Evolutionary conservation across 2,329 filamentous ascomycete genomes (phyloP).

Genomic region (Claviceps citrina): DNA sequence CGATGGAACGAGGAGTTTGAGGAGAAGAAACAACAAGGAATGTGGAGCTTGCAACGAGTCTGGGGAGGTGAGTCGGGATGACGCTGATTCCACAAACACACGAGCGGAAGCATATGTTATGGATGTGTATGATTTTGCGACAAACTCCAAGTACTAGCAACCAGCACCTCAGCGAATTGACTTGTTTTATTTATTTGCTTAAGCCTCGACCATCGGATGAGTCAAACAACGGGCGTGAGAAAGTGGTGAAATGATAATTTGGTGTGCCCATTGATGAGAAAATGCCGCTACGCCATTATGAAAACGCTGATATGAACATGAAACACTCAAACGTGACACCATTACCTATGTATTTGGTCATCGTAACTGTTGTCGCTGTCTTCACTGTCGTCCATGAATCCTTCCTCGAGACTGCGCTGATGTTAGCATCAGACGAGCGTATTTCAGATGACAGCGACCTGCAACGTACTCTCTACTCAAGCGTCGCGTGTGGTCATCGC

Average conservation of each 20-base stretch:
- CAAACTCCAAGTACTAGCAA: background rate
- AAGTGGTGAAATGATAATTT: background rate
- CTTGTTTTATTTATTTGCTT: background rate
- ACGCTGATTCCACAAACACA: background rate
- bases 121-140: background rate
- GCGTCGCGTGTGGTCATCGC: constrained; percentile 38
- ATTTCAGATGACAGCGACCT: background rate
- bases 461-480: constrained; percentile 55
- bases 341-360: constrained; percentile 10
- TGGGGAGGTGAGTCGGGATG: background rate
- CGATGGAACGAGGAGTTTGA: constrained; percentile 3
- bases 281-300: background rate
- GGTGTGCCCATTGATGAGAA: background rate
- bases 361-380: constrained; percentile 28
- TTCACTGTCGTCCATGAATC: constrained; percentile 30
- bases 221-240: background rate
- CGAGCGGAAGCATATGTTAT: constrained; percentile 4
- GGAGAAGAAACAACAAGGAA: background rate
- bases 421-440: constrained; percentile 8
- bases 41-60: constrained; percentile 1
- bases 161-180: constrained; percentile 4
- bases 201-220: too few species aligned
- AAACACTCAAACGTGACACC: background rate
- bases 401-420: constrained; percentile 15
- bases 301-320: background rate